phyloP scores from a whole-genome alignment of 371 early-diverging fungal species.

The Lichtheimia hyalospora region DNA sequence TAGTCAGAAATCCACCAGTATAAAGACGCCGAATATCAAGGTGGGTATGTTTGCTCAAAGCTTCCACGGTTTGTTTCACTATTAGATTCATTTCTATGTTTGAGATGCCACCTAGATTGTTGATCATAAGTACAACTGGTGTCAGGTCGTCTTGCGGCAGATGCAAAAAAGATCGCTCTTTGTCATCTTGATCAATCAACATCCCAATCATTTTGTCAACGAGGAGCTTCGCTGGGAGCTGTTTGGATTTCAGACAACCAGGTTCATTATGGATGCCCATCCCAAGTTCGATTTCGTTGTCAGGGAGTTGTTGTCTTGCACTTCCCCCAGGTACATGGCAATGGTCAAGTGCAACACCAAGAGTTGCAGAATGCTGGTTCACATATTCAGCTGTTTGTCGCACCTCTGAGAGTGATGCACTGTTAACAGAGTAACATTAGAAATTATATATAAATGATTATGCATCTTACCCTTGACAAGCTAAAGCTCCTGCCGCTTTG shows the following conservation, averaged over 20 bases:
- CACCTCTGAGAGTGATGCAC: slow-evolving; percentile 61
- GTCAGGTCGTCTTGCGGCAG: slow-evolving; percentile 14
- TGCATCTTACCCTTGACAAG: slow-evolving; percentile 40
- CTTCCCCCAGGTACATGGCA: slow-evolving; percentile 70
- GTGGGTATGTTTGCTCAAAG: slow-evolving; percentile 20
- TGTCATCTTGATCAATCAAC: slow-evolving; percentile 50
- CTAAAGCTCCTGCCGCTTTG: slow-evolving; percentile 76
- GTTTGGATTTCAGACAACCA: slow-evolving; percentile 55
- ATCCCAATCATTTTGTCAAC: slow-evolving; percentile 55
- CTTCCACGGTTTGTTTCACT: slow-evolving; percentile 61
- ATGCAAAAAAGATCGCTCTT: slow-evolving; percentile 44
- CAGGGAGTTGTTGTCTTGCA: slow-evolving; percentile 17
- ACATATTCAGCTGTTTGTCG: slow-evolving; percentile 51
- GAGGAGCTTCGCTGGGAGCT: slow-evolving; percentile 51
- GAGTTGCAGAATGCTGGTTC: slow-evolving; percentile 63
- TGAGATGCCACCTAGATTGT: slow-evolving; percentile 80
- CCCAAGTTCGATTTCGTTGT: slow-evolving; percentile 69
- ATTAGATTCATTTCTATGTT: slow-evolving; percentile 69
- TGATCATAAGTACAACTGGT: slow-evolving; percentile 64
- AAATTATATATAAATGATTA: background rate
- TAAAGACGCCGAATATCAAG: slow-evolving; percentile 55
- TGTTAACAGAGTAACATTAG: slow-evolving; percentile 5
- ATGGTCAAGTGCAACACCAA: slow-evolving; percentile 76
- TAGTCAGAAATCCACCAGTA: slow-evolving; percentile 71
- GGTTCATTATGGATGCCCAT: slow-evolving; percentile 81